Evolutionary conservation across 1,284 basidiomycete genomes (phyloP).

Genomic region (Earliella scabrosa): DNA sequence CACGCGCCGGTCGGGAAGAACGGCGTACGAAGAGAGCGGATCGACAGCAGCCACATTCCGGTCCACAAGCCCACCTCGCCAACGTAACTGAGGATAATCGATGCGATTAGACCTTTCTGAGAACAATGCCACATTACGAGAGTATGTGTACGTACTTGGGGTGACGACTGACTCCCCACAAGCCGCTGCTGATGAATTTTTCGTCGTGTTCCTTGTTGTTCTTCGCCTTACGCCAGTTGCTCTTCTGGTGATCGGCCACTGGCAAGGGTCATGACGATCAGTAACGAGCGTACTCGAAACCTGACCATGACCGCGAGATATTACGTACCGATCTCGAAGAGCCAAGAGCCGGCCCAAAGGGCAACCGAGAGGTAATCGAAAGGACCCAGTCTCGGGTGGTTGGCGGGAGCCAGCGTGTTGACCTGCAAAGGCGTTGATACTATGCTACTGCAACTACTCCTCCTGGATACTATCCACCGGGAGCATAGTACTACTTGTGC

Average conservation of each 20-base stretch:
- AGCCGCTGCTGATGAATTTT: constrained; percentile 71
- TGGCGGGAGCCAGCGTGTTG: constrained; percentile 61
- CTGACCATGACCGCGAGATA: too few species aligned
- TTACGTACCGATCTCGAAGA: constrained; percentile 54
- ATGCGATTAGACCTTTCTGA: constrained; percentile 12
- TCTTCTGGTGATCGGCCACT: constrained; percentile 75
- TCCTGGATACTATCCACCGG: too few species aligned
- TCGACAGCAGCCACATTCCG: constrained; percentile 68
- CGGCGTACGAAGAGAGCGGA: constrained; percentile 49
- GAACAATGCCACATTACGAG: neutral
- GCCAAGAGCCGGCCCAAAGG: constrained; percentile 62
- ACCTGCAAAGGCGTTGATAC: constrained; percentile 35
- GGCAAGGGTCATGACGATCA: neutral
- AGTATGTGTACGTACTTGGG: constrained; percentile 61
- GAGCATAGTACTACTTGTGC: too few species aligned
- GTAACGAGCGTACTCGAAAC: neutral
- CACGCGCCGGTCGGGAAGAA: constrained; percentile 50
- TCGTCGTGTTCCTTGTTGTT: constrained; percentile 75
- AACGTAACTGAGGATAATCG: constrained; percentile 58
- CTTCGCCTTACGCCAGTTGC: constrained; percentile 65
- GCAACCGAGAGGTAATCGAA: constrained; percentile 64
- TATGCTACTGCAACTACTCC: too few species aligned
- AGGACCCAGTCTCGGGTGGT: constrained; percentile 60
- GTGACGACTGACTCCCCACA: constrained; percentile 77
- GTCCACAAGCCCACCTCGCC: constrained; percentile 80